Percentiles rank a stretch among this genome's conserved stretches.
Conservation (phyloP, 2,329 filamentous ascomycete species). For the Monosporascus sp. region DNA sequence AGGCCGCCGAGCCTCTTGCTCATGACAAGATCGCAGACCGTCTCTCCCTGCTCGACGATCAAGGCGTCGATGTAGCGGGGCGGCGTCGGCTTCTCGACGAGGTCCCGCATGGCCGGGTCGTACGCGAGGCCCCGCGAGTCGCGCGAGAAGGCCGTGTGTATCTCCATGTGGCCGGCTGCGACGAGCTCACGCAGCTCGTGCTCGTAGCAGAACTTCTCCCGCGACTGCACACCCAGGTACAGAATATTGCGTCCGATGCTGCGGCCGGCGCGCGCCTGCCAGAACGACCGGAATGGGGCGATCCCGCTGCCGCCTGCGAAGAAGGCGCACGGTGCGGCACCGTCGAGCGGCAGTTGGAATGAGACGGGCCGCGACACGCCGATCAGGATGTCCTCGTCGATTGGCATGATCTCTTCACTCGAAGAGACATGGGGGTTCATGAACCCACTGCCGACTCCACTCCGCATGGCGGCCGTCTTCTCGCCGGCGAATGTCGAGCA, state of each 20-base stretch:
- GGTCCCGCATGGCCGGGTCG: constrained; percentile 34
- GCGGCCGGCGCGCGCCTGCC: constrained; percentile 29
- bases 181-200: constrained; percentile 42
- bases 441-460: constrained; percentile 49
- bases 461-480: constrained; percentile 26
- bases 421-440: constrained; percentile 42
- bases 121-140: constrained; percentile 43
- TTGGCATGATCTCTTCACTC: constrained; percentile 30
- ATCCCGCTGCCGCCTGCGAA: constrained; percentile 52
- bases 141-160: constrained; percentile 48
- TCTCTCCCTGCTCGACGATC: constrained; percentile 46
- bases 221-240: constrained; percentile 47
- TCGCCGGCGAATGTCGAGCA: constrained; percentile 35
- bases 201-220: constrained; percentile 48
- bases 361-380: constrained; percentile 46
- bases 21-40: constrained; percentile 51
- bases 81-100: constrained; percentile 44
- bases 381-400: constrained; percentile 44
- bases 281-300: constrained; percentile 50
- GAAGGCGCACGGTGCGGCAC: constrained; percentile 45
- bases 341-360: constrained; percentile 47
- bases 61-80: constrained; percentile 49
- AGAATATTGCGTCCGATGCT: constrained; percentile 42
- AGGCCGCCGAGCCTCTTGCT: constrained; percentile 50
- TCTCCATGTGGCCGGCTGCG: constrained; percentile 44